Evolutionary conservation across 2,329 filamentous ascomycete genomes (phyloP).

Genomic region (Penicillium psychrosexuale): DNA sequence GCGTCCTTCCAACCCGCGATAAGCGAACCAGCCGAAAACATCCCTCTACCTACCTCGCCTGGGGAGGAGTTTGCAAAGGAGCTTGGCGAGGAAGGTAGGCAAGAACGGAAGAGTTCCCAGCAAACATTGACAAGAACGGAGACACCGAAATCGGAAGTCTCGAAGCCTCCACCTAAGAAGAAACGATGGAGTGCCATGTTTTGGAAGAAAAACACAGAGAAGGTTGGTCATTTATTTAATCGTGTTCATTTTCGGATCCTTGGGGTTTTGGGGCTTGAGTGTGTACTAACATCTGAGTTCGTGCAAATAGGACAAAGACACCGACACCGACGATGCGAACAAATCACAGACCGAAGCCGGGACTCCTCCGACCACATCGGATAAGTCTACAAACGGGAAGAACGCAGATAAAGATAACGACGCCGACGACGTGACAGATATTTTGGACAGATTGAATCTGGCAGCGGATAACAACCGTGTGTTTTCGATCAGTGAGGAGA

Average conservation of each 20-base stretch:
- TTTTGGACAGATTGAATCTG: constrained; percentile 82
- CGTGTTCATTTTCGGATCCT: neutral
- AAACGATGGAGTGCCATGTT: constrained; percentile 41
- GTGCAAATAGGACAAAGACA: constrained; percentile 9
- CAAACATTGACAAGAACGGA: constrained; percentile 16
- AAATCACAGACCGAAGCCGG: constrained; percentile 5
- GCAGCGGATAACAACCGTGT: constrained; percentile 80
- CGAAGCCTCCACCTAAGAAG: constrained; percentile 28
- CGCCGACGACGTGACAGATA: constrained; percentile 68
- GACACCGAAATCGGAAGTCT: constrained; percentile 17
- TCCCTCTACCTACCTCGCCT: constrained; percentile 52
- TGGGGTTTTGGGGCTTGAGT: no score
- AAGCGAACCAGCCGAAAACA: constrained; percentile 47
- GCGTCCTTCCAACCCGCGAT: constrained; percentile 18
- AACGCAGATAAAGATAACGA: constrained; percentile 60
- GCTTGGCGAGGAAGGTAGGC: constrained; percentile 33
- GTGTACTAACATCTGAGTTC: neutral
- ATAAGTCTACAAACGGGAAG: constrained; percentile 28
- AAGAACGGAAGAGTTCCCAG: constrained; percentile 28
- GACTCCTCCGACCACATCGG: neutral
- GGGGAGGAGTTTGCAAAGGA: constrained; percentile 39
- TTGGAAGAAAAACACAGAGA: constrained; percentile 37
- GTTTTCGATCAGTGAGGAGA: constrained; percentile 79
- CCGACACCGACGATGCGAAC: neutral
- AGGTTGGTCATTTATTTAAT: constrained; percentile 18